Conservation (phyloP, 2,329 filamentous ascomycete species). For the Nectriaceae sp. region DNA sequence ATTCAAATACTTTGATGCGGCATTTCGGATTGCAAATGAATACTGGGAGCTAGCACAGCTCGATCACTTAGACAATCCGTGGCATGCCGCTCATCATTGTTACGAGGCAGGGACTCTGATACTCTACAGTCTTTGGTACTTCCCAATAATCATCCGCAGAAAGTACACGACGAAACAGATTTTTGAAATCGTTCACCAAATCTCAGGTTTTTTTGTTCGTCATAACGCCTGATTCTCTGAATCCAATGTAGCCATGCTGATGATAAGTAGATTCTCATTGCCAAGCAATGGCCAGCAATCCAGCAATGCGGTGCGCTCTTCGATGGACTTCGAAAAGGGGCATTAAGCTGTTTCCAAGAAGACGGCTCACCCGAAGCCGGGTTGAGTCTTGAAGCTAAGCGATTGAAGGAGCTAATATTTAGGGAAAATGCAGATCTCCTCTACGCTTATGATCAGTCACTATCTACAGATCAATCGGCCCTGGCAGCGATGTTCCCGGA, state of each 20-base stretch:
- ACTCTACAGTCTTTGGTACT: background rate
- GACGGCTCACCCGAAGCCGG: background rate
- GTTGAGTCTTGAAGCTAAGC: background rate
- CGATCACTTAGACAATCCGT: background rate
- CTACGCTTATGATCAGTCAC: background rate
- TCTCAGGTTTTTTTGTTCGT: background rate
- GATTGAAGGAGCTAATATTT: background rate
- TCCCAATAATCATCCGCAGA: background rate
- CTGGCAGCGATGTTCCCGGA: background rate
- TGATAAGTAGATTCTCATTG: background rate
- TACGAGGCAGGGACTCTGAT: background rate
- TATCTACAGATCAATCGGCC: background rate
- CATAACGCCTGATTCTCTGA: background rate
- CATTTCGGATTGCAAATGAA: background rate
- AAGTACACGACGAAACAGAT: background rate
- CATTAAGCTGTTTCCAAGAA: background rate
- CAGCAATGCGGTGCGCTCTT: background rate
- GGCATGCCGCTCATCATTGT: background rate
- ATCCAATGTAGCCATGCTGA: too few relatives aligned
- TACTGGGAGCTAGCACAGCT: background rate
- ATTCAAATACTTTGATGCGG: background rate
- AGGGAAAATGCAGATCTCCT: background rate
- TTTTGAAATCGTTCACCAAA: background rate
- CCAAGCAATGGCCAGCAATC: background rate
- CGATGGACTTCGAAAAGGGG: background rate